Base-by-base conservation (phyloP, 139 green algal species). In the Zygnema cylindricum region DNA sequence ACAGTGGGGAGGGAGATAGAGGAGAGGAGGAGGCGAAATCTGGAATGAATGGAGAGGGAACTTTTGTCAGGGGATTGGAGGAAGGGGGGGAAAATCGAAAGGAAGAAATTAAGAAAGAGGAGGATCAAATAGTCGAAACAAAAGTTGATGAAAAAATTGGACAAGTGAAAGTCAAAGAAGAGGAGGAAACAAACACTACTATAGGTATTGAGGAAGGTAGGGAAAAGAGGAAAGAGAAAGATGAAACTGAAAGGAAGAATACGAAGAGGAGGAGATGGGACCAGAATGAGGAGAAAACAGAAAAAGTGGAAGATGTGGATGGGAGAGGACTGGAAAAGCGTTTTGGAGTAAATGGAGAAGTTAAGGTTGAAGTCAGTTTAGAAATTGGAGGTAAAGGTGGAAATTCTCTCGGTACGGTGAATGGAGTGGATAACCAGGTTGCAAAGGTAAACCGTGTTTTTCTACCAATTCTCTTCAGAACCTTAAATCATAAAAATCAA, bases 1-100 rank as follows among this genome's bases (percentile, higher is more conserved):
- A 79, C 38, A 16, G 11, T 57, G 71, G 40, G 7, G 40, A 79
- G 71, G 71, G 71, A 79, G 40, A 79, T 25, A 49, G 11, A 79
- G 40, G 11, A 25, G 71, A 57, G 71, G 40, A 79, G 71, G 11
- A 57, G 71, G 71, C 11, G 11, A 3, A 79, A 79, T 3, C 11
- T 49, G 11, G 7, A 79, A 11, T 79, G 40, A 79, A 79, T 3
- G 38, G 11, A 79, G 40, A 49, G 39, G 40, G 71, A 79, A 79
- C 71, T 43, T 30, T 30, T 73, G 57, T 39, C n/a, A n/a, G 71
- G 11, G 40, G 11, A 11, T 7, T 57, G 71, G 11, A 79, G 7
- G 39, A 79, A 11, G 11, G 11, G 71, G 11, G 3, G 40, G 71
- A 79, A 16, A 49, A 16, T 25, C 71, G 40, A 79, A 79, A 16